Conservation (phyloP, 208 protist genomes). For the Angomonas ambiguus region DNA sequence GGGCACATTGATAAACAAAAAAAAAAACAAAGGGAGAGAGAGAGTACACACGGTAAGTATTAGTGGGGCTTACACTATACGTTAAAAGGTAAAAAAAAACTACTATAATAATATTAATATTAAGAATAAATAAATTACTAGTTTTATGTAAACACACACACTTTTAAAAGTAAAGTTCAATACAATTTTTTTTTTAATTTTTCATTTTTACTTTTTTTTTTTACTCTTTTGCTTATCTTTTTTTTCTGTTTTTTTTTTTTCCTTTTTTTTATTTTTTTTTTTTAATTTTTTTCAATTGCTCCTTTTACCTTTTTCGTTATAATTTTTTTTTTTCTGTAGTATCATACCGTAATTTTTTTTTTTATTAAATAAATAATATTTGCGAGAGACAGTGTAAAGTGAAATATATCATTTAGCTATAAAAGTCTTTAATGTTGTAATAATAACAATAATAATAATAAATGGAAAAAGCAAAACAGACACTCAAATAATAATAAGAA, state of each 20-base stretch:
- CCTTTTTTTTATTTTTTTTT: neutral
- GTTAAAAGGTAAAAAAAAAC: too few species aligned
- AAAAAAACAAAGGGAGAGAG: too few species aligned
- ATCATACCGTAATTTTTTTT: constrained; percentile 16
- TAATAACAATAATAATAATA: neutral
- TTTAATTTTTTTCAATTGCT: neutral
- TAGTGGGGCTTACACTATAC: too few species aligned
- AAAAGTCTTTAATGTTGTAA: neutral
- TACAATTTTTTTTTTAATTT: constrained; percentile 21
- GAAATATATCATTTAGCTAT: neutral
- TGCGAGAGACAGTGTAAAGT: too few species aligned
- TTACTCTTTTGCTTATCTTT: constrained; percentile 2
- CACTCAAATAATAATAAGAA: constrained; percentile 9
- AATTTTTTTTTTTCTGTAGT: constrained; percentile 1
- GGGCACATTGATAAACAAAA: too few species aligned
- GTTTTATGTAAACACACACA: too few species aligned
- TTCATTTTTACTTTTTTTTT: neutral
- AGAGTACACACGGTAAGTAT: too few species aligned
- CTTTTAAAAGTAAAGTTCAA: neutral
- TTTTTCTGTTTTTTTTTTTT: constrained; percentile 5
- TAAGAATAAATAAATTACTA: too few species aligned
- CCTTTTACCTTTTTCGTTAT: constrained; percentile 5
- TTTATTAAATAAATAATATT: constrained; percentile 15
- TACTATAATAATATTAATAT: too few species aligned
- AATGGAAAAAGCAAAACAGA: constrained; percentile 4